Evolutionary conservation across 805 yeast genomes (phyloP), one percentile per base, ranked within the genome.

Genomic region (Jamesozyma gamospora): DNA sequence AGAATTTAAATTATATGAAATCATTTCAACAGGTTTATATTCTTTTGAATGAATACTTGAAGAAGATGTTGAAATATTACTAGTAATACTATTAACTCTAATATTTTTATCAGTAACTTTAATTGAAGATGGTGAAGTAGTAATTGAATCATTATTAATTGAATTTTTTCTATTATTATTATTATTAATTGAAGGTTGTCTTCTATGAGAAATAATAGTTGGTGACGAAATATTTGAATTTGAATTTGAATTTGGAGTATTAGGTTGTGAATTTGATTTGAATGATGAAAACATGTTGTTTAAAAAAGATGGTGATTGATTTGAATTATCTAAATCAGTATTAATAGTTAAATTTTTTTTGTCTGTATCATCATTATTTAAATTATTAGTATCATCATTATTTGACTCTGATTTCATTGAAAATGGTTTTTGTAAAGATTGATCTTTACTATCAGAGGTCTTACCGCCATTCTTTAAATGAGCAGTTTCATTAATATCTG

Each of bases 151-250:
- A 29, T 14, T 29, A 7, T 24, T 32, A 15, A 14, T 25, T 18
- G 35, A 8, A 21, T 21, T 21, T 21, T 21, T 21, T 21, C 8
- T 21, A 21, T 21, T 21, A 21, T 21, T 21, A 21, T 21, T 21
- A 21, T 21, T 21, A 21, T 21, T 21, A 21, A 39, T 4, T 15
- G 60, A 57, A 14, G 47, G 43, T 36, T 48, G 51, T 30, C 58
- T 49, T 43, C 59, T 50, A 36, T 58, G 60, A 2, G 61, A 53
- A 18, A 58, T 58, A 13, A 58, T 58, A 34, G 42, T 50, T 3
- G 63, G 62, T 4, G 56, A 42, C 6, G 46, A 28, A 2, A 39
- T n/a, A 7, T 10, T 16, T 10, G 38, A n/a, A 16, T 24, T 16
- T 4, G 21, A 25, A 10, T 29, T n/a, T 14, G 37, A 16, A 3